phyloP scores from a whole-genome alignment of 768 basidiomycete species.

The Tylopilus subfusipes region DNA sequence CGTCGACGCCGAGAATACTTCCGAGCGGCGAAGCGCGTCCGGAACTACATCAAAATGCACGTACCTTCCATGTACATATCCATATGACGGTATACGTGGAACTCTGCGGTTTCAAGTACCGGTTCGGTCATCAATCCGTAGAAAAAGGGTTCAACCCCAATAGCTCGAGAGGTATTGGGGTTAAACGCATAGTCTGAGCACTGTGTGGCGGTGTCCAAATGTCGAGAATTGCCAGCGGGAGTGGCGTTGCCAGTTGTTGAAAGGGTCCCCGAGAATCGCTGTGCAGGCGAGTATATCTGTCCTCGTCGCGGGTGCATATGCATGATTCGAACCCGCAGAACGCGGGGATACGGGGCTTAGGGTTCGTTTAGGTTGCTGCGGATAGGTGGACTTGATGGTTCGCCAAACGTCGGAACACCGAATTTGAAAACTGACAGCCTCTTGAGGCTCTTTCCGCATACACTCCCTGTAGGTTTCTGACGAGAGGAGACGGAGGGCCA shows the following conservation, averaged over 20 bases:
- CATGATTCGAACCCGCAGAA: not conserved
- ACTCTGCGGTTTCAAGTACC: too few relatives aligned
- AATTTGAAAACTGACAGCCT: not conserved
- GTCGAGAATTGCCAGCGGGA: not conserved
- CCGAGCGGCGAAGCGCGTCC: not conserved
- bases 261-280: not conserved
- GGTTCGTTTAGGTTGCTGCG: not conserved
- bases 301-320: not conserved
- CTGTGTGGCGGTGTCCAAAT: not conserved
- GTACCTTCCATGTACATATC: not conserved
- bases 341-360: not conserved
- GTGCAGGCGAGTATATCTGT: slow-evolving; percentile 9
- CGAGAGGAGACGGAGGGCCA: not conserved
- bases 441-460: not conserved
- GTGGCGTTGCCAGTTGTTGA: slow-evolving; percentile 5
- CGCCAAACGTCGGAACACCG: not conserved
- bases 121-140: not conserved
- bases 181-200: not conserved
- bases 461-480: too few relatives aligned
- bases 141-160: not conserved
- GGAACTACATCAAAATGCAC: not conserved
- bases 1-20: not conserved
- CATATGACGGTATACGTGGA: too few relatives aligned
- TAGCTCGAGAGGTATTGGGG: not conserved
- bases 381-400: not conserved